Conservation (phyloP, 192 early-diverging fungal genomes). For the Entrophospora sp. region DNA sequence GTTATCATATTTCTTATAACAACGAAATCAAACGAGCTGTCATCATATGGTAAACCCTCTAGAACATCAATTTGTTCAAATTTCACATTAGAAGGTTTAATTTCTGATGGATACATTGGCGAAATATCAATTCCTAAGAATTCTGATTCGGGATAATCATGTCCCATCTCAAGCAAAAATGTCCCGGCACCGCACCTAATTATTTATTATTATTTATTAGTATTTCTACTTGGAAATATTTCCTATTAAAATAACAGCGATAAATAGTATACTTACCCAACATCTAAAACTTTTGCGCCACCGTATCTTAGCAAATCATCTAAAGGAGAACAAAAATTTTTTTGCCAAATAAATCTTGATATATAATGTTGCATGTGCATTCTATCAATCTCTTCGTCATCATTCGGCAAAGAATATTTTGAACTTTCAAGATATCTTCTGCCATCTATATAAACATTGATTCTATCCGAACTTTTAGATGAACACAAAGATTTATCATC, state of each 20-base stretch:
- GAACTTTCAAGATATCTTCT: neutral
- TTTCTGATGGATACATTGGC: neutral
- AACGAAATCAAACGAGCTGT: constrained; percentile 41
- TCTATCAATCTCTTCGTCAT: neutral
- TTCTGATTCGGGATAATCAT: neutral
- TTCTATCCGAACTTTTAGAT: too few species aligned
- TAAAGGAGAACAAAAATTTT: neutral
- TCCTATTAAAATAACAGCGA: too few species aligned
- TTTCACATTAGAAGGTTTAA: neutral
- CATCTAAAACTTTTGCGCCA: neutral
- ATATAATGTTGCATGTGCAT: constrained; percentile 1
- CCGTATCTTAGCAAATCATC: neutral
- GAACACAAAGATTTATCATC: too few species aligned
- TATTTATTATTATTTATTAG: neutral
- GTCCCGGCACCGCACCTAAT: neutral
- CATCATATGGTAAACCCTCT: constrained; percentile 27
- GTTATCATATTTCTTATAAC: neutral
- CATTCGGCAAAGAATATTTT: constrained; percentile 3
- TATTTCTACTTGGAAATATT: neutral
- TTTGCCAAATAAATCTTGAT: neutral
- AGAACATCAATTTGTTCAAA: constrained; percentile 31
- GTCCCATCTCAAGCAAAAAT: constrained; percentile 8
- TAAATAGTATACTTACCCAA: neutral
- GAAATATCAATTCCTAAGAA: constrained; percentile 8
- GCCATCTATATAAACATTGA: too few species aligned